phyloP scores from a whole-genome alignment of 192 early-diverging fungal species.

The Piromyces finnis region DNA sequence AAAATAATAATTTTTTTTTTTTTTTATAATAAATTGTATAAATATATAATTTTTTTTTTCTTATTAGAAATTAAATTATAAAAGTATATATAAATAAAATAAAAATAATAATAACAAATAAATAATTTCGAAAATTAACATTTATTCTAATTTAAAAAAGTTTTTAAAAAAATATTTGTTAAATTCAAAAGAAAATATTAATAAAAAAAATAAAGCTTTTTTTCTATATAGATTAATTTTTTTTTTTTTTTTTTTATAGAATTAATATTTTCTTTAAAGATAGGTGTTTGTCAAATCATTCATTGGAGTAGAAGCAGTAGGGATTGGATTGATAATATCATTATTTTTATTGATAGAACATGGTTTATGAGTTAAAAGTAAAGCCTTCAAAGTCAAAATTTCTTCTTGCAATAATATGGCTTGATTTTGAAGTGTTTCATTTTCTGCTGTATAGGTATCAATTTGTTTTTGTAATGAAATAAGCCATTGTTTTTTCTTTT shows the following conservation, averaged over 20 bases:
- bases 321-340: slow-evolving; percentile 19
- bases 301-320: background rate
- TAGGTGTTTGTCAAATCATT: background rate
- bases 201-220: too few relatives aligned
- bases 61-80: too few relatives aligned
- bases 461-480: slow-evolving; percentile 54
- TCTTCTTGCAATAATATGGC: slow-evolving; percentile 44
- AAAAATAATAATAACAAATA: too few relatives aligned
- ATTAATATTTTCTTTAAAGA: background rate
- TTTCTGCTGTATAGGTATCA: slow-evolving; percentile 33
- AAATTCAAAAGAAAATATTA: too few relatives aligned
- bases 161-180: too few relatives aligned
- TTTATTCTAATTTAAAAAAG: too few relatives aligned
- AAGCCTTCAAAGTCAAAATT: slow-evolving; percentile 52
- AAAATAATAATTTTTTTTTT: too few relatives aligned
- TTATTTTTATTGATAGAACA: slow-evolving; percentile 51
- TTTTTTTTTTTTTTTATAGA: background rate
- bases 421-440: slow-evolving; percentile 41
- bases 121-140: too few relatives aligned
- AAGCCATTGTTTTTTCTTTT: slow-evolving; percentile 85
- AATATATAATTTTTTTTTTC: too few relatives aligned
- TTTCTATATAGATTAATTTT: too few relatives aligned
- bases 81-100: too few relatives aligned
- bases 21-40: too few relatives aligned
- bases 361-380: slow-evolving; percentile 59